Evolutionary conservation across 257 asterid species (phyloP), one percentile per base, ranked within the genome.

Genomic region (Agastache rugosa): DNA sequence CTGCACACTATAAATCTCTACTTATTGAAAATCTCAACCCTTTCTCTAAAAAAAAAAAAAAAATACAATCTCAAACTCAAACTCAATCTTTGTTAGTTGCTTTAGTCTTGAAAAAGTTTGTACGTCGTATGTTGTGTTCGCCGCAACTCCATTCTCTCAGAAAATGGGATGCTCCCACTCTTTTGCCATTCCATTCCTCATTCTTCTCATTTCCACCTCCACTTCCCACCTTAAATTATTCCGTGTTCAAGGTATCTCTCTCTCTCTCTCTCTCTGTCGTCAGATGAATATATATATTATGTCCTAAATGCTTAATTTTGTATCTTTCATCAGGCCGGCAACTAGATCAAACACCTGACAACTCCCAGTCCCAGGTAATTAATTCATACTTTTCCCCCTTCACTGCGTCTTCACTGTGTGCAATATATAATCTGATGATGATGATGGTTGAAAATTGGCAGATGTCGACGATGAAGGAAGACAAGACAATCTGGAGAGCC

Each of bases 181-280:
- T 60, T 63, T 63, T 2, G 41, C 72, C 74, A 69, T 76, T 27
- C 73, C 65, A 2, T 5, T 71, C 31, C 74, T 79, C 71, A 51
- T 75, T 42, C 69, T 79, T 8, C 15, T 76, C 60, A 66, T 77
- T 19, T 73, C 79, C 22, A 73, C 77, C 78, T 58, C 87, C n/a
- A n/a, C n/a, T 35, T 68, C 88, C 60, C 83, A 86, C 34, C 17
- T 75, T 12, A 73, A 68, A 69, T 29, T 64, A 25, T 78, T 78
- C 82, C 63, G 25, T 37, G 87, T 78, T 63, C 73, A 88, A 84
- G 97, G 96, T 90, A 79, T 45, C 1, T 51, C 63, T 35, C 17
- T 27, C 76, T 45, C 20, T 58, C 53, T 20, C 44, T 35, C 62
- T 35, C 48, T 17, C 27, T 62, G 22, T 31, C 15, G 16, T 3